A percentile compares a stretch with the other conserved stretches of the same genome.
phyloP scores from a whole-genome alignment of 768 basidiomycete species.

The Kockovaella imperatae region DNA sequence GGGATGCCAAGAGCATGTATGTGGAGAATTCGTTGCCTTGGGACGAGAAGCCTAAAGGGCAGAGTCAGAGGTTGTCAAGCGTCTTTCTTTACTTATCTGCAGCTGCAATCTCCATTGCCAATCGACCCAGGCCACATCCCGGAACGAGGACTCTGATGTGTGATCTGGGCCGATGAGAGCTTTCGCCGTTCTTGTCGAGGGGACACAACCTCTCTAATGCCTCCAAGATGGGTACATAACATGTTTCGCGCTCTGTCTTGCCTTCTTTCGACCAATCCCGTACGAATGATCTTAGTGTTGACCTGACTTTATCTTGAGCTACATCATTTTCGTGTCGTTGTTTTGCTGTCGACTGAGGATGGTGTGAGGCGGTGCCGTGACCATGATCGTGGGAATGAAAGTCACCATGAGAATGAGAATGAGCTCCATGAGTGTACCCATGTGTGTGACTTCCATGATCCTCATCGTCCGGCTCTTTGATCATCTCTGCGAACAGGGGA shows the following conservation, averaged over 20 bases:
- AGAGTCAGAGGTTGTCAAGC: not conserved
- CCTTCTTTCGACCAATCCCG: constrained; percentile 91
- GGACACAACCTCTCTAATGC: constrained; percentile 59
- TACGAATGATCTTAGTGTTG: constrained; percentile 85
- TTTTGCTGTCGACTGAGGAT: not conserved
- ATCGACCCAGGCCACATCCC: constrained; percentile 77
- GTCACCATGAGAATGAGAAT: constrained; percentile 29
- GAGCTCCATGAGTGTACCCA: constrained; percentile 5
- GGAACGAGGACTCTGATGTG: constrained; percentile 71
- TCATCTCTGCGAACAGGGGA: constrained; percentile 58
- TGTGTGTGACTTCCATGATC: constrained; percentile 1
- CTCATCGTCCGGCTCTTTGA: constrained; percentile 2
- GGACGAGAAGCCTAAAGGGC: constrained; percentile 64
- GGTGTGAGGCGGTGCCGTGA: constrained; percentile 14
- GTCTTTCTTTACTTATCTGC: constrained; percentile 52
- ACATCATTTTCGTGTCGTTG: constrained; percentile 17
- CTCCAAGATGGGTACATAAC: constrained; percentile 73
- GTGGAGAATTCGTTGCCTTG: constrained; percentile 96
- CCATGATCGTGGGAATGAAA: constrained; percentile 24
- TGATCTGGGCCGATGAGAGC: too few relatives aligned
- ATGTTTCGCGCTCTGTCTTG: constrained; percentile 61
- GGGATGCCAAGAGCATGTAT: constrained; percentile 85
- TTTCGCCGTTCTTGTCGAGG: constrained; percentile 22
- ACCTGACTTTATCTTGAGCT: constrained; percentile 73
- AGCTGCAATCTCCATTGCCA: constrained; percentile 79